A percentile compares a stretch with the other conserved stretches of the same genome.
phyloP scores from a whole-genome alignment of 768 basidiomycete genomes.

The Leccinum longicurvipes region DNA sequence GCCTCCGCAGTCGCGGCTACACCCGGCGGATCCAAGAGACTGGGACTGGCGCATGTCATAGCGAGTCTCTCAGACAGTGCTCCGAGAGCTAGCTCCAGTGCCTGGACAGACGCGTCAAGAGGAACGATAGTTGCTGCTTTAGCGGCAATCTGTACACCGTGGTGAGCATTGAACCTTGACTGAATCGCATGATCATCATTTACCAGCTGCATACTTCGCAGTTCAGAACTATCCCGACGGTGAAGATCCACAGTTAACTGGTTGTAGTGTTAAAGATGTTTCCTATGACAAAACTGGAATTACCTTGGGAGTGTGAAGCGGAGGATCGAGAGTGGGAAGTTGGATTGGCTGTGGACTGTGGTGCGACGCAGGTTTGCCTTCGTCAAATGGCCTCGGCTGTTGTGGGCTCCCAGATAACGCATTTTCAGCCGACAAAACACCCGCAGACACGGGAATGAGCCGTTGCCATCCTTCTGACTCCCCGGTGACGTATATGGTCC shows the following conservation, averaged over 20 bases:
- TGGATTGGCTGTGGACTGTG: slow-evolving; percentile 31
- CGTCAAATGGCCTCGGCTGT: slow-evolving; percentile 10
- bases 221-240: slow-evolving; percentile 10
- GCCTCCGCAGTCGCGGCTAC: slow-evolving; percentile 66
- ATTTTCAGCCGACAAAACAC: slow-evolving; percentile 3
- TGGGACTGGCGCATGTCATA: slow-evolving; percentile 37
- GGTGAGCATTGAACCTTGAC: slow-evolving; percentile 3
- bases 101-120: slow-evolving; percentile 35
- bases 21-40: slow-evolving; percentile 42
- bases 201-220: slow-evolving; percentile 19
- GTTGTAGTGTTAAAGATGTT: slow-evolving; percentile 5
- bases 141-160: slow-evolving; percentile 14
- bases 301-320: slow-evolving; percentile 29
- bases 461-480: slow-evolving; percentile 50
- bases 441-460: slow-evolving; percentile 34
- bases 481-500: slow-evolving; percentile 55
- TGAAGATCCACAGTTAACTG: slow-evolving; percentile 24
- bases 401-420: neutral
- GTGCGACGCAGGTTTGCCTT: slow-evolving; percentile 11
- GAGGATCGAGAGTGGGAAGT: slow-evolving; percentile 33
- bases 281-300: neutral
- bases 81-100: slow-evolving; percentile 53
- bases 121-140: slow-evolving; percentile 10
- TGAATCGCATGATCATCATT: neutral
- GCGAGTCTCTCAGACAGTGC: slow-evolving; percentile 50